phyloP scores from a whole-genome alignment of 2,329 filamentous ascomycete species.

The Exophiala sp. region DNA sequence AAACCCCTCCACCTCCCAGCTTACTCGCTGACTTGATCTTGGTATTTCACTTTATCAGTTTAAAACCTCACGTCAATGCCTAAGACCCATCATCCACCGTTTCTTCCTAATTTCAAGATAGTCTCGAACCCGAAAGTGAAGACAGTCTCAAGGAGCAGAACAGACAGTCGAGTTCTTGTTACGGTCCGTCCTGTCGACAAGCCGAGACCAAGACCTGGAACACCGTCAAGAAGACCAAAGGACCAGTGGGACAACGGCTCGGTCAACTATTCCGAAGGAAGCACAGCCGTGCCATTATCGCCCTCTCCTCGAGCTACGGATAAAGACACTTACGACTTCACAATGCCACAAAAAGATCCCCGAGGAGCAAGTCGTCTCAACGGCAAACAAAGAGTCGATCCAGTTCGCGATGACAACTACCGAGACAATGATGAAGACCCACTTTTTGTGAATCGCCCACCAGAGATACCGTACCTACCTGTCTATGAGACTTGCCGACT shows the following conservation, averaged over 20 bases:
- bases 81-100: too few relatives aligned
- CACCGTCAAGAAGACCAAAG: not conserved
- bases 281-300: too few relatives aligned
- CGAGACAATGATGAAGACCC: too few relatives aligned
- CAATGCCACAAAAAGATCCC: too few relatives aligned
- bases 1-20: not conserved
- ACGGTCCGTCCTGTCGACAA: not conserved
- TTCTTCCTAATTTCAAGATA: too few relatives aligned
- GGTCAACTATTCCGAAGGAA: not conserved
- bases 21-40: not conserved
- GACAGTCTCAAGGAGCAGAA: not conserved
- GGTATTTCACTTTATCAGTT: not conserved
- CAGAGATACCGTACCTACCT: not conserved
- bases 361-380: too few relatives aligned
- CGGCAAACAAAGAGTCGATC: too few relatives aligned
- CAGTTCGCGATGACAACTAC: too few relatives aligned
- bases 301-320: too few relatives aligned
- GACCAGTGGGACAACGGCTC: not conserved
- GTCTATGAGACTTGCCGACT: constrained; percentile 11
- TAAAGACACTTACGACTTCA: not conserved
- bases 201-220: not conserved
- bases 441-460: not conserved
- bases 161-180: not conserved
- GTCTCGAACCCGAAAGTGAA: not conserved
- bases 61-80: not conserved